phyloP scores from a whole-genome alignment of 768 basidiomycete genomes.

The Serendipita sp. region DNA sequence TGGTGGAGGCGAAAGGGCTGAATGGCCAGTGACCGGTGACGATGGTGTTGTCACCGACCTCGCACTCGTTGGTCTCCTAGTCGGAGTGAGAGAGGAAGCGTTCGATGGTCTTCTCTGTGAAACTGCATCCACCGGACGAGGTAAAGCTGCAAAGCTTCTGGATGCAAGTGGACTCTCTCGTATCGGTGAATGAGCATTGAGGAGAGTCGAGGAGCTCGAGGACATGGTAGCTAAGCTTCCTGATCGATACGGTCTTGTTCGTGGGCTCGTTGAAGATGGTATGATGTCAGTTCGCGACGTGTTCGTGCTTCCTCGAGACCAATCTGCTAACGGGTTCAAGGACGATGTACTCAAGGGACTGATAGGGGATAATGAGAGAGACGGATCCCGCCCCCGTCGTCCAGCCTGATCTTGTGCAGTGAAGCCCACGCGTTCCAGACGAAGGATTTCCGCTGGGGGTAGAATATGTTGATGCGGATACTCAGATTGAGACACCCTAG shows the following conservation, averaged over 20 bases:
- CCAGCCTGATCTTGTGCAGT: neutral
- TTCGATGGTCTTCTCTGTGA: neutral
- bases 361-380: neutral
- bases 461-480: conserved; percentile 51
- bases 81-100: neutral
- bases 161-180: neutral
- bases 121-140: neutral
- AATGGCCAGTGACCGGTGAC: neutral
- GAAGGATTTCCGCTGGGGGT: conserved; percentile 48
- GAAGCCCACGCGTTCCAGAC: conserved; percentile 26
- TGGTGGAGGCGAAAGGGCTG: neutral
- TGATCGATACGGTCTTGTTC: neutral
- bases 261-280: neutral
- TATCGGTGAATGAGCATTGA: neutral
- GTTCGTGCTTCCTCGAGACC: neutral
- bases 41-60: neutral
- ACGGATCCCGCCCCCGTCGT: neutral
- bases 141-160: neutral
- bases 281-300: neutral
- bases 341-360: neutral
- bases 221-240: neutral
- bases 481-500: conserved; percentile 20
- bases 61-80: neutral
- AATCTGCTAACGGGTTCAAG: neutral
- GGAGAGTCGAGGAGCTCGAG: neutral